Evolutionary conservation across 768 basidiomycete genomes (phyloP).

Genomic region (Xerocomellus amylosporus): DNA sequence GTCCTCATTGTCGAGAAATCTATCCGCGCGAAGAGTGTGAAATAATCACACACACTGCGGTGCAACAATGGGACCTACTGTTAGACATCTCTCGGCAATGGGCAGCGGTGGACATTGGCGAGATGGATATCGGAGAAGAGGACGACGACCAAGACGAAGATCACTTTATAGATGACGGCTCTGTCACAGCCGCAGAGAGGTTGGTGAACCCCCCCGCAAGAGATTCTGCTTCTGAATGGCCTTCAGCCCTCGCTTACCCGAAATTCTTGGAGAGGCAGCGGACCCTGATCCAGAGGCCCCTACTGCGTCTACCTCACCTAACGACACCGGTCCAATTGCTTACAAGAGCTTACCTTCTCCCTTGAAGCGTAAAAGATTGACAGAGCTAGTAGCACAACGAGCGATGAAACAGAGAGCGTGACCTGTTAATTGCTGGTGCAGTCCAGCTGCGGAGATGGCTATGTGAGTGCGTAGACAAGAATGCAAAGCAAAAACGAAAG

Average conservation of each 20-base stretch:
- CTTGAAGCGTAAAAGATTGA: conserved; percentile 19
- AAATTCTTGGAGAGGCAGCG: background rate
- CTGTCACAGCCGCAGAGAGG: conserved; percentile 9
- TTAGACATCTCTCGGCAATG: conserved; percentile 20
- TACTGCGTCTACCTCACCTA: background rate
- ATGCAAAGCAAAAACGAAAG: conserved; percentile 17
- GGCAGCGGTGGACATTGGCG: conserved; percentile 6
- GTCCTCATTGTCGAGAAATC: conserved; percentile 18
- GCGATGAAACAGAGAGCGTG: conserved; percentile 8
- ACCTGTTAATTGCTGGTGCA: conserved; percentile 15
- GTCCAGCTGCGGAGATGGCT: conserved; percentile 16
- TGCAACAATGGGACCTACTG: conserved; percentile 20
- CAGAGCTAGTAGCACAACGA: conserved; percentile 12
- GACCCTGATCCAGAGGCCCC: conserved; percentile 5
- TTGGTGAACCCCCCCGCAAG: background rate
- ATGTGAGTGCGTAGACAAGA: conserved; percentile 25
- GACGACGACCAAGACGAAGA: conserved; percentile 5
- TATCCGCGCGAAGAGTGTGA: conserved; percentile 14
- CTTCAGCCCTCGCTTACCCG: conserved; percentile 3
- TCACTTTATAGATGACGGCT: conserved; percentile 1
- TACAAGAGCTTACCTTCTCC: conserved; percentile 24
- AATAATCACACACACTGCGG: conserved; percentile 12
- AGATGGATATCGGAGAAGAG: conserved; percentile 8
- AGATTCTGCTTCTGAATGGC: conserved; percentile 6
- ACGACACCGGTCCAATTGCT: conserved; percentile 3